Evolutionary conservation across 306 rosid species (phyloP), one percentile per base, ranked within the genome.

Genomic region (Canavalia gladiata): DNA sequence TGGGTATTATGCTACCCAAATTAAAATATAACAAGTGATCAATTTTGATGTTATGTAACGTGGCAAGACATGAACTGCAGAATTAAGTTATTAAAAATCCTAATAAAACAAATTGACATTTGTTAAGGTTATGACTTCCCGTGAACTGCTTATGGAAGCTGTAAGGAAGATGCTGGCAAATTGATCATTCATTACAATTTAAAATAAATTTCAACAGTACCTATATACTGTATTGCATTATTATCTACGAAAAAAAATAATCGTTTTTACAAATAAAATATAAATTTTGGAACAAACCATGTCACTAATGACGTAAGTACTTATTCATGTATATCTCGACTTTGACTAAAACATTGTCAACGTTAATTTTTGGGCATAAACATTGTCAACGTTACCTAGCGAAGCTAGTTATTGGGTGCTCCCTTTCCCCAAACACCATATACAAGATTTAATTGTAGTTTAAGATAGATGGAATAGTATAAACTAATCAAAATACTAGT

Each of bases 91-190:
- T 54, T 37, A 39, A 55, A 73, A 56, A 50, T n/a, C 8, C 8
- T 9, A 73, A 55, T 28, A 55, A 8, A 72, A 72, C 65, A 72
- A 39, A 3, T 7, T 1, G 39, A 5, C 65, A 72, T 33, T 72
- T n/a, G 28, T 57, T 52, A 55, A 2, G 25, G 2, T n/a, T 43
- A 3, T 47, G 25, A 43, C 47, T 43, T 6, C 78, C 68, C 68
- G 68, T 58, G 60, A 46, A 11, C 30, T 70, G 35, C 63, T 47
- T 28, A n/a, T 47, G 66, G 78, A 80, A 71, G 49, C 56, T 37
- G 49, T 43, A 12, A 35, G 72, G 79, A 81, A 81, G 54, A 6
- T 73, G 55, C 68, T 2, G 68, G 50, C 45, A 41, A 51, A 64
- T 57, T 28, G 0, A 56, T 41, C 25, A 51, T 33, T 51, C 46